phyloP scores from a whole-genome alignment of 352 stramenopile species.

The Globisporangium nodosum region DNA sequence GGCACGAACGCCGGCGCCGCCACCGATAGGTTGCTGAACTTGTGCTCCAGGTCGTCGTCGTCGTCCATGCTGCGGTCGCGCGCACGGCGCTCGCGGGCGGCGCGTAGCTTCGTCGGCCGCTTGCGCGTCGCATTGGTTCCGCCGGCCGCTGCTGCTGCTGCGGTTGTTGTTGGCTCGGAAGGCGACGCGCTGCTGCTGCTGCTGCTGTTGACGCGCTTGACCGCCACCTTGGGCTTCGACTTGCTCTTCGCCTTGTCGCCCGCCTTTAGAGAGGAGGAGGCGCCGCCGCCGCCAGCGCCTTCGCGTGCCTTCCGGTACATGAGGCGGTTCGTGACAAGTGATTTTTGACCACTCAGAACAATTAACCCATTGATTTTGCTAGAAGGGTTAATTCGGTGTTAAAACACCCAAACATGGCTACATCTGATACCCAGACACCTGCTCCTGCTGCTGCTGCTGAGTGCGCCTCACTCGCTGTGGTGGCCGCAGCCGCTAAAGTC shows the following conservation, averaged over 20 bases:
- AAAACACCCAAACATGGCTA: no score
- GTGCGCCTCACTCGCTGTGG: conserved; percentile 10
- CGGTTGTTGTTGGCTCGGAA: neutral
- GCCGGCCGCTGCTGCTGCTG: neutral
- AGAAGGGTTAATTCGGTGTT: neutral
- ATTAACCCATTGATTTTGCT: neutral
- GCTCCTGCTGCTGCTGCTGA: no score
- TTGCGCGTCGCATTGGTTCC: conserved; percentile 7
- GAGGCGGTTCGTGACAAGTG: neutral
- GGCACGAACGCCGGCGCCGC: conserved; percentile 52
- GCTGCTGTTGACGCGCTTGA: conserved; percentile 6
- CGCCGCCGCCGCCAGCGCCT: neutral
- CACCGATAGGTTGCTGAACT: conserved; percentile 53
- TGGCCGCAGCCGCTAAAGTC: conserved; percentile 77
- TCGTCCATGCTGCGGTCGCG: conserved; percentile 50
- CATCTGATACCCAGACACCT: no score
- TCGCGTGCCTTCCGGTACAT: conserved; percentile 13
- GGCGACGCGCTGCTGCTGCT: neutral
- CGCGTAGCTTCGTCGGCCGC: conserved; percentile 47
- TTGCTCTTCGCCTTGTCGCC: conserved; percentile 8
- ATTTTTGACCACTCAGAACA: neutral
- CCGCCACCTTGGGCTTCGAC: conserved; percentile 12
- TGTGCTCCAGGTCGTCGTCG: conserved; percentile 55
- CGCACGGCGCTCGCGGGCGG: conserved; percentile 49
- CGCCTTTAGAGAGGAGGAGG: neutral